Conservation (phyloP, 2,329 filamentous ascomycete species). For the Apiospora rasikravindrae region DNA sequence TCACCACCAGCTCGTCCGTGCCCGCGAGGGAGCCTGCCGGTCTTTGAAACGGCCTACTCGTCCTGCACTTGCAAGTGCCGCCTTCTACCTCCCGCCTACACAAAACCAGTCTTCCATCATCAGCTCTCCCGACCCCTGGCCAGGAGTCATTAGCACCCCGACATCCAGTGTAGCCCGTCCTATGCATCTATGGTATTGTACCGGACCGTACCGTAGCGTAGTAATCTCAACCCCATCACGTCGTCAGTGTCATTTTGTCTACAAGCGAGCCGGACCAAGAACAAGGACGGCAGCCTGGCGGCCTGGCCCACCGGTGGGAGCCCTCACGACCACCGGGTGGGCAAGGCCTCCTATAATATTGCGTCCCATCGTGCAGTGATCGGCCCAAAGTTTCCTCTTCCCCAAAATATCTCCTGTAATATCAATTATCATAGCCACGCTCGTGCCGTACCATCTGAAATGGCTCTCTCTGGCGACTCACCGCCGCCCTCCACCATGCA, state of each 20-base stretch:
- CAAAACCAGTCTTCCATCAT: background rate
- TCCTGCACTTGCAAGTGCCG: background rate
- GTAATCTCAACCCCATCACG: background rate
- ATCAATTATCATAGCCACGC: background rate
- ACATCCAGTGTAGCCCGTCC: background rate
- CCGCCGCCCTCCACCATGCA: conserved; percentile 6
- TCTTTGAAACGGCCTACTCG: conserved; percentile 4
- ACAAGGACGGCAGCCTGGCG: background rate
- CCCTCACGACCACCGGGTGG: background rate
- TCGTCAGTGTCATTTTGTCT: background rate
- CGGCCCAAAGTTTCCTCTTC: background rate
- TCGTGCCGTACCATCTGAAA: conserved; percentile 4
- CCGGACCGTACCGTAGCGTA: background rate
- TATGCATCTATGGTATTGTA: background rate
- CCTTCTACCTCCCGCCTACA: background rate
- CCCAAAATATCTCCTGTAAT: conserved; percentile 18
- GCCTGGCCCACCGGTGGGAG: background rate
- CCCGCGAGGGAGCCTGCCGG: background rate
- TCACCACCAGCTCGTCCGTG: background rate
- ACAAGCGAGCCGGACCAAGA: background rate
- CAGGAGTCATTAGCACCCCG: background rate
- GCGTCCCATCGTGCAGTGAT: conserved; percentile 18
- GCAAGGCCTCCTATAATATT: conserved; percentile 18
- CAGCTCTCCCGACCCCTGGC: background rate
- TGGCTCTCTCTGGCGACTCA: conserved; percentile 10